These are phyloP conservation scores for Tetrahymena borealis DNA, from an alignment of 73 alveolate species.

Conservation along the genomic window DNA sequence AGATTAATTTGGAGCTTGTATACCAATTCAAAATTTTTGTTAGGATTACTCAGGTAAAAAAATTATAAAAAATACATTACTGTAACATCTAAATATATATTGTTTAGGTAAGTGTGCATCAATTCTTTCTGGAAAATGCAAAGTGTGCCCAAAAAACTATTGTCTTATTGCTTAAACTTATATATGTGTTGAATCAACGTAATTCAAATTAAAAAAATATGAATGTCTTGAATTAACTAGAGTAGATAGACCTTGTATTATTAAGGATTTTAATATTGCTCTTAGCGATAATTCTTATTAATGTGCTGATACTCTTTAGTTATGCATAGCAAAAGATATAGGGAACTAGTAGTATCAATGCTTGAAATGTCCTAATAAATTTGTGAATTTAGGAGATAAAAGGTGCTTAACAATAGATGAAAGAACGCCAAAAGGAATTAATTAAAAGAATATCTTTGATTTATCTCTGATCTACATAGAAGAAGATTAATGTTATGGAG, in stretches of 20 bases:
- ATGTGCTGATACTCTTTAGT: not conserved
- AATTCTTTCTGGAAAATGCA: not conserved
- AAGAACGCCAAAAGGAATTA: not conserved
- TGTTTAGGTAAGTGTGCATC: too few relatives aligned
- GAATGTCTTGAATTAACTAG: not conserved
- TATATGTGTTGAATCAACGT: not conserved
- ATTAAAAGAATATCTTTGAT: not conserved
- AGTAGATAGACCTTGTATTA: not conserved
- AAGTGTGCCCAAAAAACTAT: not conserved
- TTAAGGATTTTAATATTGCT: not conserved
- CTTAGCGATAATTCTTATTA: not conserved
- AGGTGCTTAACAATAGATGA: not conserved
- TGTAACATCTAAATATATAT: too few relatives aligned
- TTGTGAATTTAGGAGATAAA: not conserved
- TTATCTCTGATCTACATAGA: not conserved
- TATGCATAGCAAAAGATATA: not conserved
- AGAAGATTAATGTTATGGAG: not conserved
- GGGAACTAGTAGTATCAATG: not conserved
- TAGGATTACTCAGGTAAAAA: too few relatives aligned
- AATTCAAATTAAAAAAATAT: not conserved
- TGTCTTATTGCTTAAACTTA: not conserved
- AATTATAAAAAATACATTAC: too few relatives aligned
- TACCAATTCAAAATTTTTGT: too few relatives aligned
- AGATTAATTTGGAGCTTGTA: too few relatives aligned
- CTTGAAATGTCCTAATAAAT: not conserved